Evolutionary conservation across 352 stramenopile species (phyloP).

Genomic region (Phytophthora sojae): DNA sequence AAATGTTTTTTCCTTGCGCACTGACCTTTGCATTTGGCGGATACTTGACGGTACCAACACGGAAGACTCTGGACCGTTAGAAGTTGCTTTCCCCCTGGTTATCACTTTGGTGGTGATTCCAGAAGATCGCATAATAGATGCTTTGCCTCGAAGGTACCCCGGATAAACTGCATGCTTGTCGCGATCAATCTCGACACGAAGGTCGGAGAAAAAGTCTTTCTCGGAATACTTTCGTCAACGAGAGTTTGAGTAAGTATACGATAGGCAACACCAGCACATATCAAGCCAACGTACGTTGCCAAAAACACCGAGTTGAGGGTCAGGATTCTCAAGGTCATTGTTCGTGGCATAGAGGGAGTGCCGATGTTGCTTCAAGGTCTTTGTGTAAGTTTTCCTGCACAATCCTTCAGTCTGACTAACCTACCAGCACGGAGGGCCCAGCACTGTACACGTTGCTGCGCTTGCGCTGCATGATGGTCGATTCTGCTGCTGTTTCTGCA

Average conservation of each 20-base stretch:
- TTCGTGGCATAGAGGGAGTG: constrained; percentile 4
- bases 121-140: constrained; percentile 27
- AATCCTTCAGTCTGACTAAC: background rate
- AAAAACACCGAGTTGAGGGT: constrained; percentile 22
- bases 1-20: background rate
- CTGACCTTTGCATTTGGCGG: constrained; percentile 36
- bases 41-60: constrained; percentile 31
- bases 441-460: constrained; percentile 28
- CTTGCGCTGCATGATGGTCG: constrained; percentile 36
- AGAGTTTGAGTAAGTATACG: background rate
- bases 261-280: background rate
- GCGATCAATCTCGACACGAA: constrained; percentile 35
- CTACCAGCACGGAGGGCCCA: constrained; percentile 25
- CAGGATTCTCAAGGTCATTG: constrained; percentile 14
- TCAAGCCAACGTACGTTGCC: constrained; percentile 24
- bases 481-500: constrained; percentile 5
- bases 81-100: constrained; percentile 9
- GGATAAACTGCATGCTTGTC: constrained; percentile 20
- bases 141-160: constrained; percentile 29
- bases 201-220: constrained; percentile 33
- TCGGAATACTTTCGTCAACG: constrained; percentile 15
- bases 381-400: background rate
- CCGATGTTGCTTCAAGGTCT: constrained; percentile 17
- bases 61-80: constrained; percentile 5
- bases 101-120: constrained; percentile 8